phyloP scores from a whole-genome alignment of 139 green algal genomes.

The Desmodesmus armatus region DNA sequence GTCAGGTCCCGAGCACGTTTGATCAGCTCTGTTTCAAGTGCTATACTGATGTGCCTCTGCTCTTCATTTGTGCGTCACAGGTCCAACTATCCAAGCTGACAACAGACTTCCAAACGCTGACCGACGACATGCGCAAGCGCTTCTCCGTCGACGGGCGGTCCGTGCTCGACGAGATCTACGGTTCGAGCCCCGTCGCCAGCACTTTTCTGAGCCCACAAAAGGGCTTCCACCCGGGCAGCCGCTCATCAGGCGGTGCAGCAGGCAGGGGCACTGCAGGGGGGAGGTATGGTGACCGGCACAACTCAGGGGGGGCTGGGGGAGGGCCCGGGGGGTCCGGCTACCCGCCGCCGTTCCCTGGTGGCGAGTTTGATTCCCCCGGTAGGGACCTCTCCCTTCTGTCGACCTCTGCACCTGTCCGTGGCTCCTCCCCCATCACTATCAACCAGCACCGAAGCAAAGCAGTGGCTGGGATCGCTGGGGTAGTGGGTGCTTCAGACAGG shows the following conservation, averaged over 20 bases:
- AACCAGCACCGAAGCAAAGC: background rate
- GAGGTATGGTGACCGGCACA: background rate
- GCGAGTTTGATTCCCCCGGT: no score
- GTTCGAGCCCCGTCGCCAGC: slow-evolving; percentile 19
- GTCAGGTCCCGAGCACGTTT: slow-evolving; percentile 23
- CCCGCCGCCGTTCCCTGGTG: no score
- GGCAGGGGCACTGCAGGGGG: background rate
- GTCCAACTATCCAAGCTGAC: slow-evolving; percentile 84
- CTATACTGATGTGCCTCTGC: no score
- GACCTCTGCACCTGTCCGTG: slow-evolving; percentile 13
- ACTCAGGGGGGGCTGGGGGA: background rate
- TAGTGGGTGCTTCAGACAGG: background rate
- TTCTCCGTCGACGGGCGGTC: slow-evolving; percentile 76
- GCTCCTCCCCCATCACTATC: background rate
- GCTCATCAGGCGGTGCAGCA: no score
- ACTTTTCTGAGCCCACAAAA: no score
- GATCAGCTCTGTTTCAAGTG: no score
- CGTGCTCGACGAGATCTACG: slow-evolving; percentile 51
- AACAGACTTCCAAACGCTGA: slow-evolving; percentile 78
- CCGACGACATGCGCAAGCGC: slow-evolving; percentile 72
- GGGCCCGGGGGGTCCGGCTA: no score
- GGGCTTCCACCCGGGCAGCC: no score
- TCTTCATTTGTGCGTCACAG: no score
- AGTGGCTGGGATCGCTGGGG: background rate
- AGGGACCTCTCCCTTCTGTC: slow-evolving; percentile 24